Conservation (phyloP, 345 rosid genomes). For the Hibiscus mutabilis region DNA sequence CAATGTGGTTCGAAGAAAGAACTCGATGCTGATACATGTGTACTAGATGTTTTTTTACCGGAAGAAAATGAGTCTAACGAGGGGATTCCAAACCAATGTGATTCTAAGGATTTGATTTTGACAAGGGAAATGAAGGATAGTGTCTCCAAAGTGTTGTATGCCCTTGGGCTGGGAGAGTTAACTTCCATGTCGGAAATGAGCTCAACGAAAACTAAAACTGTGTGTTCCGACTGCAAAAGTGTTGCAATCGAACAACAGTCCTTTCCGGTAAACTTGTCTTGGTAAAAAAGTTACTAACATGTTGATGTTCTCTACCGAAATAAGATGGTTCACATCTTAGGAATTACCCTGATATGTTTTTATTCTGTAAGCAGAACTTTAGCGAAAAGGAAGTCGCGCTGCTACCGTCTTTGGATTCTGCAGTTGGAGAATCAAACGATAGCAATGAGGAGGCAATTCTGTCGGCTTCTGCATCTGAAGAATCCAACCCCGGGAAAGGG, state of each 20-base stretch:
- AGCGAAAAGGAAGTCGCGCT: conserved; percentile 7
- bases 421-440: conserved; percentile 12
- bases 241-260: conserved; percentile 24
- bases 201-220: conserved; percentile 12
- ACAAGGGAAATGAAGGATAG: conserved; percentile 9
- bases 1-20: neutral
- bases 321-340: neutral
- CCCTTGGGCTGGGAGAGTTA: conserved; percentile 46
- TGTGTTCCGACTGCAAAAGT: conserved; percentile 9
- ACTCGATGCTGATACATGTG: conserved; percentile 7
- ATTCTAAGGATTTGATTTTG: conserved; percentile 18
- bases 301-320: neutral
- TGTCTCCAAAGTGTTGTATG: conserved; percentile 15
- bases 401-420: neutral
- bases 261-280: conserved; percentile 28
- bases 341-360: neutral
- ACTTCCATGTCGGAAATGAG: conserved; percentile 27
- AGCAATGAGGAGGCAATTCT: neutral
- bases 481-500: conserved; percentile 5
- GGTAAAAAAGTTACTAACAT: neutral
- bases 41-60: neutral
- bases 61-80: conserved; percentile 15
- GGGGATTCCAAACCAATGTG: conserved; percentile 11
- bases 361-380: conserved; percentile 24
- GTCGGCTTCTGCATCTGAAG: conserved; percentile 10